Base-by-base conservation (phyloP, 495 filamentous ascomycete species). In the Beverwykella pulmonaria region DNA sequence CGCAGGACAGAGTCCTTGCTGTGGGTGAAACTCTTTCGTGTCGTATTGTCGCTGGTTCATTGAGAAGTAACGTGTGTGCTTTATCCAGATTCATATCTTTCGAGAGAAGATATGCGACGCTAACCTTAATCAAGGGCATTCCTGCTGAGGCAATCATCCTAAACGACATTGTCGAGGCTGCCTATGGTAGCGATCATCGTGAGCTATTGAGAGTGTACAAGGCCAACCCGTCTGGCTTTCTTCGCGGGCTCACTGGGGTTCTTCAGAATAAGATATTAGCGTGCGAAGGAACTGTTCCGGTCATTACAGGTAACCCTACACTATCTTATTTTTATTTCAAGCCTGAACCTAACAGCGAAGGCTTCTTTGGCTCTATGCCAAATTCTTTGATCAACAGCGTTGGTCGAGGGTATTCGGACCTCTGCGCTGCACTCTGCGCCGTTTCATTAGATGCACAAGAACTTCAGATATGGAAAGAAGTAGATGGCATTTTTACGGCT, bases 401-500 rank as follows among this genome's bases (percentile, higher is more conserved):
- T 64, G 92, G 92, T 22, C 86, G 92, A 64, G 92, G 92, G 6
- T 96, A 96, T 72, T 94, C 91, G 0, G 92, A 97, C 77, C 83
- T 97, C 36, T 95, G 92, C 71, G 91, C 91, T 1, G 90, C 92
- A 36, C 77, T 96, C 14, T 84, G 88, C 27, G 91, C 92, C 7
- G 91, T 95, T 2, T 92, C 90, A 22, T 77, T 91, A 0, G 83
- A 83, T 59, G 90, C 91, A 3, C 81, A 87, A 32, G 92, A 97
- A 72, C 81, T 96, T 23, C 92, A 97, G 72, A 88, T 96, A 8
- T 93, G 92, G 91, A 96, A 96, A 78, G 92, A 96, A 71, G 92
- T 96, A 22, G 91, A 94, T 73, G 92, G 92, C 23, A 93, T 96
- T 62, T 95, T 93, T 76, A 94, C 90, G 0, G 90, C 90, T 22